Percentiles rank a stretch among this genome's conserved stretches.
These are phyloP conservation scores for Penicillium dipodomyicola DNA, from an alignment of 495 filamentous ascomycete genomes.

Conservation along the genomic window DNA sequence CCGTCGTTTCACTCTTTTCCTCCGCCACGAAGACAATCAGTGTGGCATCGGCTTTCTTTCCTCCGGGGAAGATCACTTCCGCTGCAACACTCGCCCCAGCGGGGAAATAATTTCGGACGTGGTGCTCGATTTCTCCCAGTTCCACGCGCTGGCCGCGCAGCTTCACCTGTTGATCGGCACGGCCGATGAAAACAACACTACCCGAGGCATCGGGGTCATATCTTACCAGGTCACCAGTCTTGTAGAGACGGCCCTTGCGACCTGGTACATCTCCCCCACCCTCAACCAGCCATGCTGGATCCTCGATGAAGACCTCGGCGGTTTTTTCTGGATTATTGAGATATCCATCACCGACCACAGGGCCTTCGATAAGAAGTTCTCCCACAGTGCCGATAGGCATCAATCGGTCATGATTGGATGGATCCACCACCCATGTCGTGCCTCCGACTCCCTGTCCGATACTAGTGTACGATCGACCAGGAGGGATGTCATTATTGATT, in stretches of 20 bases:
- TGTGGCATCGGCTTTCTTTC: neutral
- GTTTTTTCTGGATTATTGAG: conserved; percentile 48
- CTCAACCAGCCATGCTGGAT: conserved; percentile 26
- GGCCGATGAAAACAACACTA: conserved; percentile 12
- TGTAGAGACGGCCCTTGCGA: conserved; percentile 21
- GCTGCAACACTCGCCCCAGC: conserved; percentile 1
- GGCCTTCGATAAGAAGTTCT: conserved; percentile 24
- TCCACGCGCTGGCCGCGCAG: conserved; percentile 40
- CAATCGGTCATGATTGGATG: conserved; percentile 27
- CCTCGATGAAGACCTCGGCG: conserved; percentile 42
- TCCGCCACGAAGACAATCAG: conserved; percentile 12
- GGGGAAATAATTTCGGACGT: conserved; percentile 15
- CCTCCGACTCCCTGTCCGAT: conserved; percentile 28
- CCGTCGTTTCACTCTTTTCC: conserved; percentile 1
- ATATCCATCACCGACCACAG: conserved; percentile 40
- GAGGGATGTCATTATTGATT: conserved; percentile 12
- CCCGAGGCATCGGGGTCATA: conserved; percentile 17
- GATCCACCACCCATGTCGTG: conserved; percentile 33
- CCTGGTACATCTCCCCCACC: conserved; percentile 5
- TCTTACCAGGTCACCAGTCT: conserved; percentile 21
- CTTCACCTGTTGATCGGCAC: conserved; percentile 23
- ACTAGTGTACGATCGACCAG: conserved; percentile 15
- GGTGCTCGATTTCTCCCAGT: conserved; percentile 34
- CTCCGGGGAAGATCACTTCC: conserved; percentile 7
- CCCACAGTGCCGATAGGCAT: conserved; percentile 36